phyloP scores from a whole-genome alignment of 2,329 filamentous ascomycete species.

The Colletotrichum phormii region DNA sequence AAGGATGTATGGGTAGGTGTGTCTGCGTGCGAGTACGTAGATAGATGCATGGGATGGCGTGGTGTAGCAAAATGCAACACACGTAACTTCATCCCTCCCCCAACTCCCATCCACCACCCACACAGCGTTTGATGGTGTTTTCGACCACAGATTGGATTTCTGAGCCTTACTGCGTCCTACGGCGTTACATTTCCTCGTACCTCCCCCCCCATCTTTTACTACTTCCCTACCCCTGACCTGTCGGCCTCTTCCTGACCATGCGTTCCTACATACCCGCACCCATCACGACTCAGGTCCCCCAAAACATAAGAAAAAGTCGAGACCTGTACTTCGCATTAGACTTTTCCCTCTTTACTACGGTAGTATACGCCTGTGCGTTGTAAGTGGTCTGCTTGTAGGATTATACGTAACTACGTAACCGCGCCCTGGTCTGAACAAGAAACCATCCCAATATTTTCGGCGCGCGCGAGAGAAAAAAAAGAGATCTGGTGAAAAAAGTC shows the following conservation, averaged over 20 bases:
- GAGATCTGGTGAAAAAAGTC: neutral
- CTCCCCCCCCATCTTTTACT: neutral
- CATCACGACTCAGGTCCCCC: neutral
- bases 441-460: constrained; percentile 3
- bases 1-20: neutral
- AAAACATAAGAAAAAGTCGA: neutral
- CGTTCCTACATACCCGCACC: neutral
- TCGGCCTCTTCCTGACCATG: neutral
- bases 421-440: constrained; percentile 18
- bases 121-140: neutral
- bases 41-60: neutral
- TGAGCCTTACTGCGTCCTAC: neutral
- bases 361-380: no score
- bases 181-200: neutral
- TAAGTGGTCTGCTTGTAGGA: neutral
- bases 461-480: neutral
- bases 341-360: neutral
- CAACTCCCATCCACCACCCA: neutral
- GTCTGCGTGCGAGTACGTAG: neutral
- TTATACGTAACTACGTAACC: neutral
- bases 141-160: neutral
- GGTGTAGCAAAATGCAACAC: neutral
- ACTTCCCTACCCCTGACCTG: neutral
- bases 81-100: neutral
- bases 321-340: neutral